These are phyloP conservation scores for Phytophthora cactorum DNA, from an alignment of 352 stramenopile species.

Conservation along the genomic window DNA sequence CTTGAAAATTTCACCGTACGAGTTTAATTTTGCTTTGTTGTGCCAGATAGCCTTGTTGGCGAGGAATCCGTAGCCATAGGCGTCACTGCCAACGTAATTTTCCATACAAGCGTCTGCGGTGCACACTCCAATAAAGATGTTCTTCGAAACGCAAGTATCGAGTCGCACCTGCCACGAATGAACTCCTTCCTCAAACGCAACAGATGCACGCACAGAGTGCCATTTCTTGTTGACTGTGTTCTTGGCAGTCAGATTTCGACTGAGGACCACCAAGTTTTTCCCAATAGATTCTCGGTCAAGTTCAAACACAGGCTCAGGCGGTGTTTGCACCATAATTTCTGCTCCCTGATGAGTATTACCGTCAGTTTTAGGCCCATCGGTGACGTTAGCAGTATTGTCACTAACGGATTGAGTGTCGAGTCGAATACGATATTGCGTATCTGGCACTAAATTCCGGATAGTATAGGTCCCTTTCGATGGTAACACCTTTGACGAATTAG, in stretches of 20 bases:
- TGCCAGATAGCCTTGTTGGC: conserved; percentile 93
- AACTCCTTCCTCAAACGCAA: conserved; percentile 78
- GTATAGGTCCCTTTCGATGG: conserved; percentile 48
- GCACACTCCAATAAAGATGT: conserved; percentile 92
- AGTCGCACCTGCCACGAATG: conserved; percentile 90
- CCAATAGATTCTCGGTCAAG: conserved; percentile 66
- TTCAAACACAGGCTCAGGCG: conserved; percentile 67
- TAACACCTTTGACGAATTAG: conserved; percentile 22
- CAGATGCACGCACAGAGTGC: conserved; percentile 78
- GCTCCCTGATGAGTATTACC: not conserved
- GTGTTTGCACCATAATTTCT: conserved; percentile 57
- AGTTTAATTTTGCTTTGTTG: conserved; percentile 90
- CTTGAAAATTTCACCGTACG: conserved; percentile 93
- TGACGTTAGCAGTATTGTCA: not conserved
- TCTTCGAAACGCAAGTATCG: conserved; percentile 91
- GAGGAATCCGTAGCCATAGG: conserved; percentile 89
- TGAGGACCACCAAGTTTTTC: conserved; percentile 79
- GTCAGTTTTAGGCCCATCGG: not conserved
- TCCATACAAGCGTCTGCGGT: conserved; percentile 73
- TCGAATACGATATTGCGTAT: conserved; percentile 53
- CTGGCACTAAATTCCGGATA: conserved; percentile 46
- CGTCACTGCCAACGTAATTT: conserved; percentile 92
- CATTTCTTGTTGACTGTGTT: conserved; percentile 93
- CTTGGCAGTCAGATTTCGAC: conserved; percentile 80
- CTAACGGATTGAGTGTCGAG: conserved; percentile 23